Evolutionary conservation across 2,329 filamentous ascomycete genomes (phyloP).

Genomic region (Elsinoe batatas): DNA sequence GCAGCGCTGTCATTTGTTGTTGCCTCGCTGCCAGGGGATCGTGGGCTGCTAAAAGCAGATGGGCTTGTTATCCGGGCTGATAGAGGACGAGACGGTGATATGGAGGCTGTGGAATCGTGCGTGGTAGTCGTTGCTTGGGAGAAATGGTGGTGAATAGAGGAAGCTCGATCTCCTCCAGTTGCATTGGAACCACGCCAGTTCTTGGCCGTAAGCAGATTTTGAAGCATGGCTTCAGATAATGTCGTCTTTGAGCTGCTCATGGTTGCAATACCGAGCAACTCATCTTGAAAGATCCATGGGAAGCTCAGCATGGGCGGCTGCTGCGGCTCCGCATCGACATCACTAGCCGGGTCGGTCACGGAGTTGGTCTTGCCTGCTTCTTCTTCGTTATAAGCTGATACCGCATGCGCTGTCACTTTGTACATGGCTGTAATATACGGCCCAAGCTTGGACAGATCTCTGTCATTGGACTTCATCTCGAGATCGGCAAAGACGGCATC

Average conservation of each 20-base stretch:
- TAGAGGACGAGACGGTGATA: no score
- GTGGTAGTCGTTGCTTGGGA: background rate
- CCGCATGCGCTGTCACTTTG: conserved; percentile 63
- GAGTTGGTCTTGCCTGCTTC: conserved; percentile 21
- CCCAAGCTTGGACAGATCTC: conserved; percentile 49
- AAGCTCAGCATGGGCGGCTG: conserved; percentile 80
- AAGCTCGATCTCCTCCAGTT: background rate
- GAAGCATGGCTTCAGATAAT: conserved; percentile 2
- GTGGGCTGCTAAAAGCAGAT: no score
- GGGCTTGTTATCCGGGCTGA: no score
- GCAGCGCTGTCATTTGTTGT: background rate
- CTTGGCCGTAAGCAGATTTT: background rate
- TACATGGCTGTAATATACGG: conserved; percentile 85
- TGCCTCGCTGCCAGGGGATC: no score
- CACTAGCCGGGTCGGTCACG: conserved; percentile 29
- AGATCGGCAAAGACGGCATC: conserved; percentile 55
- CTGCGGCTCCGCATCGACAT: conserved; percentile 19
- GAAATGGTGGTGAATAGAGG: conserved; percentile 1
- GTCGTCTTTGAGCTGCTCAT: background rate
- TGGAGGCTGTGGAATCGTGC: no score
- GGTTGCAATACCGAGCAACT: conserved; percentile 58
- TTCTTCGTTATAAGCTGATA: conserved; percentile 49
- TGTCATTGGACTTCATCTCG: conserved; percentile 35
- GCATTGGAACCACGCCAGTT: background rate
- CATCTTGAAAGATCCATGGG: conserved; percentile 76